These are phyloP conservation scores for Phytophthora colocasiae DNA, from an alignment of 352 stramenopile genomes.

Conservation along the genomic window DNA sequence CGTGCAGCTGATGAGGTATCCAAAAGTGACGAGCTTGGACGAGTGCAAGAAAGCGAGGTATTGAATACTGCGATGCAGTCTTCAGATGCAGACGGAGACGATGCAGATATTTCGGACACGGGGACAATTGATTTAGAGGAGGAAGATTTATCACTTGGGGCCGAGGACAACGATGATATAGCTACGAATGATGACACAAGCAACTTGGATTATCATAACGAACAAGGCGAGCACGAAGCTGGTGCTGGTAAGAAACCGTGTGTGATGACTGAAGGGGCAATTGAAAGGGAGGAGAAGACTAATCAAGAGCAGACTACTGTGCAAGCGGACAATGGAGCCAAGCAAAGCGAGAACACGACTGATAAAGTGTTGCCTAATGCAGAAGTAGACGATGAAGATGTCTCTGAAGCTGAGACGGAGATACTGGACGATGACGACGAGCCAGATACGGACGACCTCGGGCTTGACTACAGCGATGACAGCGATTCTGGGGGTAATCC, in stretches of 20 bases:
- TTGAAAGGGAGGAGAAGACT: not conserved
- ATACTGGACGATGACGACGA: slow-evolving; percentile 47
- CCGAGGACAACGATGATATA: slow-evolving; percentile 12
- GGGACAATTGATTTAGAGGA: slow-evolving; percentile 45
- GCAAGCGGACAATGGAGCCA: not conserved
- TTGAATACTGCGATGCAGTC: not conserved
- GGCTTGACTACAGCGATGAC: slow-evolving; percentile 49
- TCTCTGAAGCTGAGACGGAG: slow-evolving; percentile 49
- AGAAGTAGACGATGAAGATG: slow-evolving; percentile 31
- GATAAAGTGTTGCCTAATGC: slow-evolving; percentile 5
- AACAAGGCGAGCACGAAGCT: no score
- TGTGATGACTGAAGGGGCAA: slow-evolving; percentile 1
- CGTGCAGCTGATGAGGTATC: not conserved
- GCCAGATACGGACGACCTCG: slow-evolving; percentile 40
- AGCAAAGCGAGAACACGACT: not conserved
- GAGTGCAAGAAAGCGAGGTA: not conserved
- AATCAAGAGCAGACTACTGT: no score
- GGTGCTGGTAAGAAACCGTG: no score
- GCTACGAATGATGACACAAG: not conserved
- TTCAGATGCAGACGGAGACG: slow-evolving; percentile 9
- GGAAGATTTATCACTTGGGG: slow-evolving; percentile 31
- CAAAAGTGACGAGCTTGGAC: not conserved
- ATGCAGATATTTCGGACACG: slow-evolving; percentile 40
- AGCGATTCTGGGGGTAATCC: slow-evolving; percentile 26
- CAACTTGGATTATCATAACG: no score